A percentile compares a stretch with the other conserved stretches of the same genome.
Conservation (phyloP, 306 rosid genomes). For the Trifolium subterraneum region DNA sequence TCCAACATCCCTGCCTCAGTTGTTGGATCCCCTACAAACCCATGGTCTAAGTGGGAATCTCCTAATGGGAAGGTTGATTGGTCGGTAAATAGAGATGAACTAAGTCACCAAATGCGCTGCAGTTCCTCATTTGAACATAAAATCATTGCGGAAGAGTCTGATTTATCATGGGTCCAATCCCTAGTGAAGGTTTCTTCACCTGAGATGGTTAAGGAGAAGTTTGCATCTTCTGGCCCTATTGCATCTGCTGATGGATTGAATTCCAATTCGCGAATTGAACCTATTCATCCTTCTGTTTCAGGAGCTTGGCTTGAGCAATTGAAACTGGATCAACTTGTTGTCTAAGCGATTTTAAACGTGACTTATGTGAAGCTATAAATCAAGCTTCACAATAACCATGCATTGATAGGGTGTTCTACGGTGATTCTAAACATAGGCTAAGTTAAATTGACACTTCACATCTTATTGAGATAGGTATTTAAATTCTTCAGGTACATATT, state of each 20-base stretch:
- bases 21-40: conserved; percentile 66
- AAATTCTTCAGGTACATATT: conserved; percentile 53
- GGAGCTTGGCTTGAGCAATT: conserved; percentile 94
- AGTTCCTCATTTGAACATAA: conserved; percentile 60
- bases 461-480: conserved; percentile 54
- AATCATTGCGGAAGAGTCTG: conserved; percentile 82
- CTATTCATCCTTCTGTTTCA: conserved; percentile 70
- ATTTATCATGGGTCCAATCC: conserved; percentile 82
- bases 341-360: conserved; percentile 37
- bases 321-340: conserved; percentile 78
- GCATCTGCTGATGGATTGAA: conserved; percentile 65
- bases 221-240: conserved; percentile 48
- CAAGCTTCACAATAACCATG: too few relatives aligned
- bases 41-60: conserved; percentile 82
- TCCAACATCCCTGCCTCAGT: conserved; percentile 53
- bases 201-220: conserved; percentile 71
- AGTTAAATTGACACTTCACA: conserved; percentile 47
- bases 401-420: neutral
- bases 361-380: too few relatives aligned
- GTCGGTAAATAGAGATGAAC: conserved; percentile 63
- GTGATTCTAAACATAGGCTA: neutral
- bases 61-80: conserved; percentile 75
- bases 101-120: conserved; percentile 42
- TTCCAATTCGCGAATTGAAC: conserved; percentile 64
- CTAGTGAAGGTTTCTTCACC: conserved; percentile 83